Evolutionary conservation across 2,329 filamentous ascomycete genomes (phyloP), one percentile per base, ranked within the genome.

Genomic region (Sporothrix globosa): DNA sequence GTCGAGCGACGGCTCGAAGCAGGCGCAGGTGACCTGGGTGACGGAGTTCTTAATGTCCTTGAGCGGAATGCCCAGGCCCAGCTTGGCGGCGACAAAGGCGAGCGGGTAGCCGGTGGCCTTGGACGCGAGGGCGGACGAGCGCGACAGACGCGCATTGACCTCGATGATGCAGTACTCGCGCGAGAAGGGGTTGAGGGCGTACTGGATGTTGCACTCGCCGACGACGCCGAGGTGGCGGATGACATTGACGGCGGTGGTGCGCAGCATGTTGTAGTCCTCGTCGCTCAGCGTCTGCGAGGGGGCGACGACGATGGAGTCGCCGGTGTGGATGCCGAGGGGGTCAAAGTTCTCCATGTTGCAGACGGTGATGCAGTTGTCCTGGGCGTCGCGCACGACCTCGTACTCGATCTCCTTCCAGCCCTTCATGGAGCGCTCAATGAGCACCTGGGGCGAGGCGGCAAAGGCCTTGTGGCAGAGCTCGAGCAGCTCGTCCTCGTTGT

Each of bases 301-400:
- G 10, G 96, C 96, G 61, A 99, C 96, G 68, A 99, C 96, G 75
- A 99, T 97, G 14, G 95, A 98, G 79, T 99, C 96, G 80, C 96
- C 96, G 2, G 96, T 99, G 78, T 98, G 96, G 73, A 98, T 98
- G 77, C 96, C 96, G 1, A 99, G 89, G 69, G 96, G 96, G 80
- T 99, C 96, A 77, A 99, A 99, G 83, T 99, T 99, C 84, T 99
- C 96, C 96, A 99, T 98, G 84, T 99, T 99, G 81, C 96, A 99
- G 73, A 99, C 96, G 7, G 96, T 99, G 79, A 99, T 98, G 80
- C 96, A 99, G 86, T 98, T 98, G 83, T 99, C 94, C 76, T 93
- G 90, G 70, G 90, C 91, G 83, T 98, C 96, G 77, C 96, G 91
- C 53, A 99, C 96, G 73, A 98, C 96, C 81, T 99, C 96, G 78